Percentiles rank a stretch among this genome's conserved stretches.
Evolutionary conservation across 2,329 filamentous ascomycete species (phyloP).

Genomic region (Aspergillus phoenicis): DNA sequence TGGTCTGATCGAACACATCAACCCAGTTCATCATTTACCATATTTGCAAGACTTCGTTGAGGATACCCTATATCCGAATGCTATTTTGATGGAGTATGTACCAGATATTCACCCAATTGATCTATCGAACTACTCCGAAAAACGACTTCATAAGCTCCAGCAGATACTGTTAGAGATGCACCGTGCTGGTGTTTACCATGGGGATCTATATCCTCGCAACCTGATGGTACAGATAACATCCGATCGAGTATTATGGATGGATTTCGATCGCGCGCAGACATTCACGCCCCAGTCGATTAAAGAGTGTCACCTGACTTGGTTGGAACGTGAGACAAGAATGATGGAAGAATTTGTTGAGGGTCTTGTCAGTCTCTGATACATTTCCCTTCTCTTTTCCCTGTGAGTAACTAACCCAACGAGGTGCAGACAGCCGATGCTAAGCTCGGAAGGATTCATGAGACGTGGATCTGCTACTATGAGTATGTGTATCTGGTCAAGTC

Average conservation of each 20-base stretch:
- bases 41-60: background rate
- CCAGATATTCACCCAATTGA: background rate
- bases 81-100: background rate
- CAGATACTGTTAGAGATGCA: background rate
- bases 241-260: background rate
- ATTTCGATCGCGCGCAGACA: background rate
- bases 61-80: background rate
- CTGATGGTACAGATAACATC: background rate
- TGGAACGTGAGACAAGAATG: background rate
- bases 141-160: background rate
- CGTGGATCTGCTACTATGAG: background rate
- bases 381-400: background rate
- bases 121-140: background rate
- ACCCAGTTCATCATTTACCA: background rate
- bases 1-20: background rate
- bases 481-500: background rate
- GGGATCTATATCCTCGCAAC: background rate
- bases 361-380: background rate
- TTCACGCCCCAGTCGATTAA: background rate
- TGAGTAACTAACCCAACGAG: background rate
- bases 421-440: background rate
- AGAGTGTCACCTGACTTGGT: background rate
- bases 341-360: background rate
- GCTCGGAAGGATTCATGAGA: background rate
- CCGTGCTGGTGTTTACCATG: background rate